Evolutionary conservation across 805 yeast genomes (phyloP), one percentile per base, ranked within the genome.

Genomic region (Kuraishia hungarica): DNA sequence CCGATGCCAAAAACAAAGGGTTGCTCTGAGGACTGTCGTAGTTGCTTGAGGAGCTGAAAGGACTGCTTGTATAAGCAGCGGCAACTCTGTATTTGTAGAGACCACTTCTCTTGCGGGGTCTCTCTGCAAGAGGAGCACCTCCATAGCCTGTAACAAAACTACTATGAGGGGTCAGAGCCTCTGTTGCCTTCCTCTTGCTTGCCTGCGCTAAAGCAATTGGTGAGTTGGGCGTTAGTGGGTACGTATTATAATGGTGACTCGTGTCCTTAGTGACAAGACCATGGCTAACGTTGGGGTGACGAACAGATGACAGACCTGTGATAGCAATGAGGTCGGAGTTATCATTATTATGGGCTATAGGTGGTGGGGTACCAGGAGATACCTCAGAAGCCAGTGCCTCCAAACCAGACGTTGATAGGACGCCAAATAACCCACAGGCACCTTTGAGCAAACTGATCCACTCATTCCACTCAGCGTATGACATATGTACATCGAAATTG

Each of bases 371-470:
- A 17, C 43, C 43, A 13, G 43, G 43, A 15, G 43, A 35, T 4
- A 35, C 43, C n/a, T 3, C 43, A 35, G 43, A 13, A 17, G 43
- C 43, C 43, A 35, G n/a, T 10, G 43, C 43, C 5, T 35, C 43
- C 43, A 35, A 35, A 15, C 43, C 43, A 35, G 43, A 4, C 5
- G 99, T 35, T 10, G 43, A 35, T 8, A 8, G n/a, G 22, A 47
- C 26, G 17, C 26, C 50, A 47, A 23, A 47, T 22, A 22, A 11
- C 17, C 24, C 19, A 24, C 51, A 24, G 21, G 39, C 29, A 19
- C 22, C 51, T 22, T 24, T 22, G 35, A 50, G 51, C 29, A 50
- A 19, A 11, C 15, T 22, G 35, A 24, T 24, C 39, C 51, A 50
- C 51, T 20, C 28, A 20, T 24, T 24, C 51, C 39, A 24, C 39